Conservation (phyloP, 495 filamentous ascomycete species). For the Aspergillus baeticus region DNA sequence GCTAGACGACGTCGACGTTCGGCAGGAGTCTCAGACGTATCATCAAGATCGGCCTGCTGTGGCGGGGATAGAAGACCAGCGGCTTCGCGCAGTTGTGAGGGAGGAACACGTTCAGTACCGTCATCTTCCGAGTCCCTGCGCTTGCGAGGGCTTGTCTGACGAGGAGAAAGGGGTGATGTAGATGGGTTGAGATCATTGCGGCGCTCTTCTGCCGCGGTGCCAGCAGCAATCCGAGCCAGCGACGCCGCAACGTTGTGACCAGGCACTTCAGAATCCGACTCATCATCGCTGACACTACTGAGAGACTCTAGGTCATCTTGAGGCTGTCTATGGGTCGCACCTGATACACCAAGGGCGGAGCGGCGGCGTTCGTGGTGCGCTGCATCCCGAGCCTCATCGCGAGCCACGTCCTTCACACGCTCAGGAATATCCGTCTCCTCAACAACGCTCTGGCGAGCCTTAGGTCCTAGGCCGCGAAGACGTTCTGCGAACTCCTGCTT, state of each 20-base stretch:
- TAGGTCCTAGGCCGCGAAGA: constrained; percentile 77
- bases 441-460: constrained; percentile 66
- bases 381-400: constrained; percentile 38
- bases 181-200: constrained; percentile 39
- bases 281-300: constrained; percentile 31
- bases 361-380: constrained; percentile 27
- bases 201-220: constrained; percentile 50
- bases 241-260: constrained; percentile 47
- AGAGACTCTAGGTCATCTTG: constrained; percentile 28
- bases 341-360: not conserved
- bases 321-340: not conserved
- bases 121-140: constrained; percentile 58
- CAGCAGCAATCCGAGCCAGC: constrained; percentile 41
- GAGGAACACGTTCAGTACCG: constrained; percentile 55
- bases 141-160: constrained; percentile 23
- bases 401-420: constrained; percentile 55
- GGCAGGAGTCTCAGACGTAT: constrained; percentile 73
- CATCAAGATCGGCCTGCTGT: constrained; percentile 34
- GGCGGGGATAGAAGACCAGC: constrained; percentile 28
- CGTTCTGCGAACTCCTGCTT: constrained; percentile 89
- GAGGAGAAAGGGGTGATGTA: constrained; percentile 15
- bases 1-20: constrained; percentile 81
- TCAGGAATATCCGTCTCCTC: constrained; percentile 65
- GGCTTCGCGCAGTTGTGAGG: constrained; percentile 38
- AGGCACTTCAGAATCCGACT: constrained; percentile 31